phyloP scores from a whole-genome alignment of 139 green algal species.

The Eudorina sp. region DNA sequence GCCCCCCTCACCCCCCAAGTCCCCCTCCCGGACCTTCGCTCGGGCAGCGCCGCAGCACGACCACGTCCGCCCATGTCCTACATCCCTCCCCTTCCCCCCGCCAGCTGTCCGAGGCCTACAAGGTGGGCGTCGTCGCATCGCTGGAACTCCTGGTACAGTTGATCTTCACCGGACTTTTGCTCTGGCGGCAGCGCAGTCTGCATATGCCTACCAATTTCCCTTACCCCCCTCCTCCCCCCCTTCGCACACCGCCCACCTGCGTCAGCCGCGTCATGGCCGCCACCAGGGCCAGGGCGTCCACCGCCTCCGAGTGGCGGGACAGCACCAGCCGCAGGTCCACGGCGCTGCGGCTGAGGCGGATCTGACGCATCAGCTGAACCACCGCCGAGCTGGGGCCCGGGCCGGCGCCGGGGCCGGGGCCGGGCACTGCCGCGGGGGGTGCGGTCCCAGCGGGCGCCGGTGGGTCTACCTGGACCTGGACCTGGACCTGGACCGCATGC shows the following conservation, averaged over 20 bases:
- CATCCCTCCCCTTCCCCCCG: too few relatives aligned
- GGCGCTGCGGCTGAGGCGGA: constrained; percentile 7
- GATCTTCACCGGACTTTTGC: too few relatives aligned
- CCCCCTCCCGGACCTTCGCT: too few relatives aligned
- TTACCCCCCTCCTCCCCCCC: too few relatives aligned
- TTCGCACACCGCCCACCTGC: constrained; percentile 24
- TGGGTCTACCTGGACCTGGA: background rate
- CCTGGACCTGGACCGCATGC: background rate
- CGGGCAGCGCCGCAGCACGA: too few relatives aligned
- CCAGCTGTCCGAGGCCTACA: too few relatives aligned
- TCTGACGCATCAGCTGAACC: background rate
- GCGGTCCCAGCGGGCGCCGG: background rate
- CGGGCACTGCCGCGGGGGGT: background rate
- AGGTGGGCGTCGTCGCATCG: too few relatives aligned
- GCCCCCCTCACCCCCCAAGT: too few relatives aligned
- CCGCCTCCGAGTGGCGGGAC: background rate
- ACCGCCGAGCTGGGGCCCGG: background rate
- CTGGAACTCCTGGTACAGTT: too few relatives aligned
- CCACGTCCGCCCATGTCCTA: too few relatives aligned
- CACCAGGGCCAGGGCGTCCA: constrained; percentile 18
- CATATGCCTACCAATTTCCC: too few relatives aligned
- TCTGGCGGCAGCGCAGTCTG: too few relatives aligned
- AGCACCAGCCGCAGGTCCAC: constrained; percentile 11
- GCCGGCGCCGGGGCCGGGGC: background rate
- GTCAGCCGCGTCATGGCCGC: constrained; percentile 7